Evolutionary conservation across 768 basidiomycete species (phyloP), one percentile per base, ranked within the genome.

Genomic region (Lepiota venenata): DNA sequence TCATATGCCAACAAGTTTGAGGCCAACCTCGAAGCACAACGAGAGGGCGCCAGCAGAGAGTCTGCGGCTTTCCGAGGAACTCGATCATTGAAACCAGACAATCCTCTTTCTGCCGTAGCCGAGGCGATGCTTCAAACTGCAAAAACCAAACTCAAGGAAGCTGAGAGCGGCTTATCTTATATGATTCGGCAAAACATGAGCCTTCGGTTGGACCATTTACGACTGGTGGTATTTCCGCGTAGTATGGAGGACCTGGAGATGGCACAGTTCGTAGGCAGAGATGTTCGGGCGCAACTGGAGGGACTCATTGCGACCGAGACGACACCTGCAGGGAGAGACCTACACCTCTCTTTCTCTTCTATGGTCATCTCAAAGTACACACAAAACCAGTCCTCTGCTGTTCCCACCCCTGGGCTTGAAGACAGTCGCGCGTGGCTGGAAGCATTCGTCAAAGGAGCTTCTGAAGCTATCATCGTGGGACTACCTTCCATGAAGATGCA

Each of bases 81-180:
- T 12, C 81, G 81, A n/a, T 73, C 78, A 4, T 85, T 87, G 4
- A 86, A 82, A 61, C 88, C 88, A 6, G 85, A 85, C 47, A 92
- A 91, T 58, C 85, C 91, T 1, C 72, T 94, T 14, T 90, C 89
- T 1, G 82, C 87, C 11, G 90, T 93, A n/a, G 91, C 92, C 1
- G 83, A 88, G 58, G 88, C 91, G 27, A 89, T 93, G 83, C 67
- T 93, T 37, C 74, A 80, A 51, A 88, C 89, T 0, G 88, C 91
- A 22, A 80, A 83, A 39, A 83, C 73, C 40, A 81, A 83, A 18
- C 81, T 91, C 67, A 85, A 81, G 59, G 89, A 90, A 68, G 75
- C 78, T 12, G 87, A 87, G 54, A 68, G 71, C 8, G 78, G 73
- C 1, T 66, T 88, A 7, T 78, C 79, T 4, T 84, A 85, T 58